A percentile compares a stretch with the other conserved stretches of the same genome.
phyloP scores from a whole-genome alignment of 2,329 filamentous ascomycete genomes.

The Colletotrichum destructivum region DNA sequence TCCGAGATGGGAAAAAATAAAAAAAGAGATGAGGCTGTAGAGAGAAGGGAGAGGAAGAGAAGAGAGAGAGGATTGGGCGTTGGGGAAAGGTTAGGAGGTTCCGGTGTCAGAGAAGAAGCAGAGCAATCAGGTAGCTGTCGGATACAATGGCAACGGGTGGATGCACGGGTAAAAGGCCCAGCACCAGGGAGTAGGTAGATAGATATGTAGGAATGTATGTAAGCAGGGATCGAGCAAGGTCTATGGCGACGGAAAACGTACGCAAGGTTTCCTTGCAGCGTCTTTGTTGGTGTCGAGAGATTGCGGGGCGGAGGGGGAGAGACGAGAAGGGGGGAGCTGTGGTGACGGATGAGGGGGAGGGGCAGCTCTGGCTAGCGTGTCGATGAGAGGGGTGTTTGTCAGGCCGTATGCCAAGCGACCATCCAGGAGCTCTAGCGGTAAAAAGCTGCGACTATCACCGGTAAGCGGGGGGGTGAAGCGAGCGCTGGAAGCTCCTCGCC shows the following conservation, averaged over 20 bases:
- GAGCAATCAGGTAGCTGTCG: neutral
- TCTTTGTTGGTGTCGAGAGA: constrained; percentile 1
- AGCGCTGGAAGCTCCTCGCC: neutral
- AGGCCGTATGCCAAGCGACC: neutral
- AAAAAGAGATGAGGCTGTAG: constrained; percentile 4
- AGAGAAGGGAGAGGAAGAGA: neutral
- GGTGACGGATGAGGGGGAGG: constrained; percentile 9
- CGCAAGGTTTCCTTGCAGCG: constrained; percentile 1
- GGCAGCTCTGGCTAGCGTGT: constrained; percentile 18
- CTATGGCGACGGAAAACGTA: constrained; percentile 6
- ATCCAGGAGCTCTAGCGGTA: neutral
- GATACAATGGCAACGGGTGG: constrained; percentile 15
- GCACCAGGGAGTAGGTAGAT: neutral
- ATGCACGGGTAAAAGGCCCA: constrained; percentile 5
- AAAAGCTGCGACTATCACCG: constrained; percentile 8
- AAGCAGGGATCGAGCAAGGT: constrained; percentile 11
- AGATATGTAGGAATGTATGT: neutral
- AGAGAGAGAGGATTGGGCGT: neutral
- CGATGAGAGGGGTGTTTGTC: neutral
- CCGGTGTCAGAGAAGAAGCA: neutral
- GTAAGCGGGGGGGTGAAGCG: neutral
- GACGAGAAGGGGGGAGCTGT: constrained; percentile 3
- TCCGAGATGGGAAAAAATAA: neutral
- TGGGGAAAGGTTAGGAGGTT: constrained; percentile 5
- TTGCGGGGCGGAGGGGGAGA: neutral